A percentile compares a stretch with the other conserved stretches of the same genome.
These are phyloP conservation scores for Amniculicola lignicola DNA, from an alignment of 495 filamentous ascomycete species.

Conservation along the genomic window DNA sequence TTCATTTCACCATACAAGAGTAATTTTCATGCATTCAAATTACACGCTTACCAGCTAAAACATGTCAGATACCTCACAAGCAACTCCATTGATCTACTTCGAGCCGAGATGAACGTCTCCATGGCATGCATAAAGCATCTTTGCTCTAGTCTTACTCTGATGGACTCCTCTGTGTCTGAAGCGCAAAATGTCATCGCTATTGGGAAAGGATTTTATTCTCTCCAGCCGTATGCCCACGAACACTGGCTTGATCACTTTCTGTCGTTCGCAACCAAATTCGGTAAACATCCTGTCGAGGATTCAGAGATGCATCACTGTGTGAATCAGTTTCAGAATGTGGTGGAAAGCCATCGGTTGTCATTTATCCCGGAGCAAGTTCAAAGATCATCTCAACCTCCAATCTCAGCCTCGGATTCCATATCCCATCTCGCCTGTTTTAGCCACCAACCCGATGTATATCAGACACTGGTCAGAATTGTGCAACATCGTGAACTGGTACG, in stretches of 20 bases:
- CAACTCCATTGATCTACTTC: not conserved
- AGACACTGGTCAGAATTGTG: too few relatives aligned
- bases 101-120: not conserved
- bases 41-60: not conserved
- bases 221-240: not conserved
- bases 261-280: too few relatives aligned
- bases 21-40: not conserved
- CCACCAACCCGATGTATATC: not conserved
- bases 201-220: not conserved
- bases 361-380: too few relatives aligned
- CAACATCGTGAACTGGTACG: not conserved
- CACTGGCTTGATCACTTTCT: slow-evolving; percentile 3
- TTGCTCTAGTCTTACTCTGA: not conserved
- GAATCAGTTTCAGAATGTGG: not conserved
- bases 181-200: not conserved
- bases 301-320: not conserved
- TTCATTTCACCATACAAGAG: slow-evolving; percentile 10
- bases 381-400: not conserved
- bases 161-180: not conserved
- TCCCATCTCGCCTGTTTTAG: not conserved
- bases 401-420: not conserved
- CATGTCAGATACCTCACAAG: not conserved
- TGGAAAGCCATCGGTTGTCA: too few relatives aligned
- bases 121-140: not conserved
- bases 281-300: not conserved